A percentile compares a stretch with the other conserved stretches of the same genome.
These are phyloP conservation scores for Penicillium malachiteum DNA, from an alignment of 495 filamentous ascomycete genomes.

Conservation along the genomic window DNA sequence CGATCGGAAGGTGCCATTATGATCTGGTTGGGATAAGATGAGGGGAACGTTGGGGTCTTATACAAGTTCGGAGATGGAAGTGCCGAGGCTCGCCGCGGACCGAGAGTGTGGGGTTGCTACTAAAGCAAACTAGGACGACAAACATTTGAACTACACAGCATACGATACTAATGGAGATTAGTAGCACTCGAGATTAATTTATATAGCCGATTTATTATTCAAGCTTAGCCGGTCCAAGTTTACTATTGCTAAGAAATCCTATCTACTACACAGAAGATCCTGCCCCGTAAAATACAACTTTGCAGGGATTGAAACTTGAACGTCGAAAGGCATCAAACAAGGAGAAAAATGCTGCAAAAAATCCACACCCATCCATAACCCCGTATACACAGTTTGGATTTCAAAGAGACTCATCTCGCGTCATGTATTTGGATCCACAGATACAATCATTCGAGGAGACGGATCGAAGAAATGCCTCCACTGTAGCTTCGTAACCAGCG, in stretches of 20 bases:
- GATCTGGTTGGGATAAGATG: neutral
- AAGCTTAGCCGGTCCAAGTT: slow-evolving; percentile 15
- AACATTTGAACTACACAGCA: neutral
- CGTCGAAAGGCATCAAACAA: neutral
- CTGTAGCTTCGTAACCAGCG: slow-evolving; percentile 34
- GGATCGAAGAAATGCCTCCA: slow-evolving; percentile 34
- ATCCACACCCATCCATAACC: neutral
- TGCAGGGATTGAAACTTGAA: neutral
- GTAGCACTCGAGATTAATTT: neutral
- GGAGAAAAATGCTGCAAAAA: neutral
- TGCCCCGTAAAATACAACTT: slow-evolving; percentile 5
- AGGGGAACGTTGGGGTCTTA: slow-evolving; percentile 18
- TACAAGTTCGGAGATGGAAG: slow-evolving; percentile 19
- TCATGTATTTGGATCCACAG: slow-evolving; percentile 20
- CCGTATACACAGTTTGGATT: neutral
- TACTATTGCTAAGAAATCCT: slow-evolving; percentile 17
- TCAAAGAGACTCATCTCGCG: slow-evolving; percentile 10
- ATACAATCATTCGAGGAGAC: slow-evolving; percentile 30
- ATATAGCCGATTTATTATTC: slow-evolving; percentile 16
- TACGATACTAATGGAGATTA: neutral
- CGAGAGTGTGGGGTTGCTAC: slow-evolving; percentile 24
- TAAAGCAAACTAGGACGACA: too few species aligned
- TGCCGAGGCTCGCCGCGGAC: slow-evolving; percentile 32
- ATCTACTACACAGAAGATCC: slow-evolving; percentile 4
- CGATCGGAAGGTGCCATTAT: slow-evolving; percentile 50